These are phyloP conservation scores for Leersia perrieri DNA, from an alignment of 176 grass and related monocot genomes.

Conservation along the genomic window DNA sequence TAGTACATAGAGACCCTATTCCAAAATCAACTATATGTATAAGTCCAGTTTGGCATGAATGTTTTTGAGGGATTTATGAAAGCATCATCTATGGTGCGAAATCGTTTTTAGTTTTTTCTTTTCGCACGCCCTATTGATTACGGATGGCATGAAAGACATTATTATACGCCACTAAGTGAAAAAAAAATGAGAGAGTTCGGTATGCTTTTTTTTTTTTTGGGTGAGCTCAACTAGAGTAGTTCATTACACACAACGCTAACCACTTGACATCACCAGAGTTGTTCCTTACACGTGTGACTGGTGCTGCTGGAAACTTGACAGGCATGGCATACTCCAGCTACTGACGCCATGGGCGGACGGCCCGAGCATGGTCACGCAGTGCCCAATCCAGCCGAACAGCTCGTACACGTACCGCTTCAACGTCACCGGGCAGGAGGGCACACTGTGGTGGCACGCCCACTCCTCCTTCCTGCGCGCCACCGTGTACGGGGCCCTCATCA, in stretches of 20 bases:
- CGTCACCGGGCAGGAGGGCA: conserved; percentile 64
- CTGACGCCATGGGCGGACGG: conserved; percentile 62
- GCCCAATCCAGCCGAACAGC: conserved; percentile 46
- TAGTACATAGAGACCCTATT: no score
- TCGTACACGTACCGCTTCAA: conserved; percentile 64
- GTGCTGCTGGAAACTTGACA: conserved; percentile 1
- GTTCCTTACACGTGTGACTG: neutral
- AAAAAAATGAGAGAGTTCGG: no score
- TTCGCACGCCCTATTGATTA: no score
- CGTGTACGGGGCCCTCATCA: conserved; percentile 64
- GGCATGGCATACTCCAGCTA: conserved; percentile 57
- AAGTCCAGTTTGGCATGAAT: no score
- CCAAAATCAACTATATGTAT: no score
- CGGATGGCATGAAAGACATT: no score
- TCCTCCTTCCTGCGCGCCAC: conserved; percentile 57
- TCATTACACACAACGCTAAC: neutral
- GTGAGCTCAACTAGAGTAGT: no score
- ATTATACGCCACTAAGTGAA: no score
- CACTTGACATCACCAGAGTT: neutral
- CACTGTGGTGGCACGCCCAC: conserved; percentile 90
- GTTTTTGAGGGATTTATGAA: no score
- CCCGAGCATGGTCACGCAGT: conserved; percentile 55
- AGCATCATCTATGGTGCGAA: no score
- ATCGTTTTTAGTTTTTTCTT: no score
- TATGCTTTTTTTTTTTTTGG: no score